phyloP scores from a whole-genome alignment of 257 asterid genomes.

The Voacanga thouarsii region DNA sequence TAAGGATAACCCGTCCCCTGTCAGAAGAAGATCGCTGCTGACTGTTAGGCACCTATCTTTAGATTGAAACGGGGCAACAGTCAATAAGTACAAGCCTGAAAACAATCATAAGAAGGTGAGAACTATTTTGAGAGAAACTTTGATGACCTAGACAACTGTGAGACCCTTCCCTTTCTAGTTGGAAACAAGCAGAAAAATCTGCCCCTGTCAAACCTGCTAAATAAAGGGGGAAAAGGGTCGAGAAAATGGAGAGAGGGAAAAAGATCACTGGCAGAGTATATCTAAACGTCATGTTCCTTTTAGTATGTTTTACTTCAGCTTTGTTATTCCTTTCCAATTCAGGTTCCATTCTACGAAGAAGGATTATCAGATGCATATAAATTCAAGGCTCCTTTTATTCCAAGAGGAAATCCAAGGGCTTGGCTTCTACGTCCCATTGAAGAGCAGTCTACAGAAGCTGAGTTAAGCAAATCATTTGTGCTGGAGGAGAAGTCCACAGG shows the following conservation, averaged over 20 bases:
- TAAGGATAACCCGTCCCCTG: slow-evolving; percentile 23
- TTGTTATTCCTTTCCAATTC: not conserved
- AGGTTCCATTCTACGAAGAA: slow-evolving; percentile 33
- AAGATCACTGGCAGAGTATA: not conserved
- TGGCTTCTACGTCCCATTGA: slow-evolving; percentile 17
- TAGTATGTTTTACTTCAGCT: not conserved
- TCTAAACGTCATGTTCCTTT: not conserved
- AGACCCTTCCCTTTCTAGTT: not conserved
- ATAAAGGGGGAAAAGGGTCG: not conserved
- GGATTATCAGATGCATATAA: slow-evolving; percentile 8
- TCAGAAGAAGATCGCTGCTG: slow-evolving; percentile 9
- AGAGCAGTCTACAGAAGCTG: slow-evolving; percentile 6
- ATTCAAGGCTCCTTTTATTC: slow-evolving; percentile 18
- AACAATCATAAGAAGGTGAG: slow-evolving; percentile 35
- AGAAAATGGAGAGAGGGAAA: not conserved
- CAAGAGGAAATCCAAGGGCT: slow-evolving; percentile 28
- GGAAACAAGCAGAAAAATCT: not conserved
- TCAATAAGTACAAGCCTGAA: slow-evolving; percentile 22
- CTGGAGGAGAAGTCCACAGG: slow-evolving; percentile 13
- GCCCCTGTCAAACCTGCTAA: not conserved
- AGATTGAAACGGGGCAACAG: slow-evolving; percentile 9
- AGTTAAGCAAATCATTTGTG: slow-evolving; percentile 9
- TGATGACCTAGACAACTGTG: not conserved
- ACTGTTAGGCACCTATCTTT: slow-evolving; percentile 20
- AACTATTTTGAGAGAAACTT: slow-evolving; percentile 1